Evolutionary conservation across 192 early-diverging fungal genomes (phyloP).

Genomic region (Coemansia sp.): DNA sequence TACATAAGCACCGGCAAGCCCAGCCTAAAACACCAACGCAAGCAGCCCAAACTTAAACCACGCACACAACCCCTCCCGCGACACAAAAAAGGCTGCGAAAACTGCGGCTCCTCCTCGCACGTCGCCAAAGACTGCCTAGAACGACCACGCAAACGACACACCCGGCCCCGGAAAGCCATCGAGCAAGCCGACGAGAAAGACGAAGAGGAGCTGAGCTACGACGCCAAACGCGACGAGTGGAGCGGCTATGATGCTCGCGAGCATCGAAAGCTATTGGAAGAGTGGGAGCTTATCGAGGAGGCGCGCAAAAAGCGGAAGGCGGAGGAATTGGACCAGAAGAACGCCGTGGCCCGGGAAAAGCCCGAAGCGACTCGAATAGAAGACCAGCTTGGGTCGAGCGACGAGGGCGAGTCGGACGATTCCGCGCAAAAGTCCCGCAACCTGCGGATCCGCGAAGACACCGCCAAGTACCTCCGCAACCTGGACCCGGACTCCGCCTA

Average conservation of each 20-base stretch:
- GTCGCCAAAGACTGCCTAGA: slow-evolving; percentile 94
- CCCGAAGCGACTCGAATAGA: slow-evolving; percentile 14
- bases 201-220: slow-evolving; percentile 76
- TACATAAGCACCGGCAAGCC: slow-evolving; percentile 77
- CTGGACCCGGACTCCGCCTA: slow-evolving; percentile 91
- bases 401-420: slow-evolving; percentile 75
- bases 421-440: slow-evolving; percentile 88
- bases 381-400: slow-evolving; percentile 48
- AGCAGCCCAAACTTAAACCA: neutral
- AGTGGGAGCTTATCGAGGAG: slow-evolving; percentile 89
- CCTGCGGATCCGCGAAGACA: slow-evolving; percentile 98
- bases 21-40: slow-evolving; percentile 86
- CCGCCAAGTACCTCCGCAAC: slow-evolving; percentile 97
- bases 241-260: slow-evolving; percentile 94
- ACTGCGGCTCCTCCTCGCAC: slow-evolving; percentile 96
- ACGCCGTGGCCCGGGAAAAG: neutral
- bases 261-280: slow-evolving; percentile 63
- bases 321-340: slow-evolving; percentile 62
- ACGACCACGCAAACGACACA: slow-evolving; percentile 72
- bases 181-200: slow-evolving; percentile 1
- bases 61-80: too few species aligned
- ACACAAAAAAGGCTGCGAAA: slow-evolving; percentile 93
- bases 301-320: slow-evolving; percentile 78
- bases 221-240: slow-evolving; percentile 97
- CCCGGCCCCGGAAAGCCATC: too few species aligned